Conservation (phyloP, 129 eudicot genomes). For the Arctium lappa region DNA sequence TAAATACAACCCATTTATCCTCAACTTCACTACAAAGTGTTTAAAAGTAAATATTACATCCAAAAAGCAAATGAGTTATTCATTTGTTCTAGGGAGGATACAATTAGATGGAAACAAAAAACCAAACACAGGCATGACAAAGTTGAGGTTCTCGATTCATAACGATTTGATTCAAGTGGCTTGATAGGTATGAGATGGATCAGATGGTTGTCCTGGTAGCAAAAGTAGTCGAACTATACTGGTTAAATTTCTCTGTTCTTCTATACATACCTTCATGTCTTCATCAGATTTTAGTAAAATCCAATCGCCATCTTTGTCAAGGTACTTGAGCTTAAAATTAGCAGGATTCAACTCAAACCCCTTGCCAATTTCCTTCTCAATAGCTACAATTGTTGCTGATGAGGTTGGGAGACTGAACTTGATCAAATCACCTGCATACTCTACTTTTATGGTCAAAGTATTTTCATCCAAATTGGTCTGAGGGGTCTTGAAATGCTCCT, state of each 20-base stretch:
- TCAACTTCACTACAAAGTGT: neutral
- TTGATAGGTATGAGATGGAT: neutral
- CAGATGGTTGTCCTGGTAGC: neutral
- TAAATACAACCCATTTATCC: no score
- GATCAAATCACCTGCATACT: constrained; percentile 13
- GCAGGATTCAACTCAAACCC: constrained; percentile 17
- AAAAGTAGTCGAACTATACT: neutral
- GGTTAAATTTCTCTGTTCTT: neutral
- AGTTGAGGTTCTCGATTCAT: neutral
- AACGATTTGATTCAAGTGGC: neutral
- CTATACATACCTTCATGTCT: constrained; percentile 9
- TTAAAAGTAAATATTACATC: neutral
- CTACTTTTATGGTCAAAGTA: constrained; percentile 10
- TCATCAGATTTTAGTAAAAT: constrained; percentile 23
- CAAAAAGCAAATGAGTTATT: neutral
- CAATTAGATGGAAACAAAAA: neutral
- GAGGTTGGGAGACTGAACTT: constrained; percentile 17
- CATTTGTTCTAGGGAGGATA: neutral
- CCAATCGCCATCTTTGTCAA: constrained; percentile 32
- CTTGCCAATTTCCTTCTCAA: constrained; percentile 24
- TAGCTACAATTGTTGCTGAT: constrained; percentile 11
- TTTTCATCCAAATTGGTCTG: no score
- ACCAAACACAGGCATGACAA: neutral
- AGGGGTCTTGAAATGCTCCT: no score
- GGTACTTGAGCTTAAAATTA: constrained; percentile 22